phyloP scores from a whole-genome alignment of 164 flowering plant genomes.

The Umbilicus rupestris region DNA sequence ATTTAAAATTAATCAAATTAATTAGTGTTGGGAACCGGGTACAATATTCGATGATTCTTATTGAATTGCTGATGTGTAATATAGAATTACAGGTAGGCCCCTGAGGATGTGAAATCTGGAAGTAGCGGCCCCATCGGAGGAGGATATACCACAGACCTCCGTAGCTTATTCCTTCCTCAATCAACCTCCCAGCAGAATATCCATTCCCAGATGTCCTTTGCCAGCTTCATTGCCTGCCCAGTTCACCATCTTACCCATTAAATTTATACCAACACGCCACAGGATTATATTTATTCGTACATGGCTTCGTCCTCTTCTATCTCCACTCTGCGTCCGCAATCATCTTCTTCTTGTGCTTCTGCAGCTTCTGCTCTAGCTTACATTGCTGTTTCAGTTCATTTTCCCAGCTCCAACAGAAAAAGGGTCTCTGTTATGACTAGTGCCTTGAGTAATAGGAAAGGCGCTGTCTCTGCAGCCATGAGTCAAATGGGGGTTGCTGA shows the following conservation, averaged over 20 bases:
- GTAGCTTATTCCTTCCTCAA: not conserved
- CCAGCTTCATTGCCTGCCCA: not conserved
- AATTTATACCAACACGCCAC: slow-evolving; percentile 1
- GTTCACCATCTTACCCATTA: not conserved
- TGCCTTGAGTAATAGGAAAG: not conserved
- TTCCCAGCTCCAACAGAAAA: not conserved
- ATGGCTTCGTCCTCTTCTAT: not conserved
- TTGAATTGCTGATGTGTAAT: too few relatives aligned
- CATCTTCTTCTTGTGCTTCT: not conserved
- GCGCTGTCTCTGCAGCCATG: not conserved
- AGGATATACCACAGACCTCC: not conserved
- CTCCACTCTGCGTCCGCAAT: not conserved
- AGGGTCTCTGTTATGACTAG: not conserved
- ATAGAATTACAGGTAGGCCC: not conserved
- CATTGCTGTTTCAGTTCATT: not conserved
- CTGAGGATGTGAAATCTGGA: not conserved
- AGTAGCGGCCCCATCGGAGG: not conserved
- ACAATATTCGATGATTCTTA: too few relatives aligned
- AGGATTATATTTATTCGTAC: not conserved
- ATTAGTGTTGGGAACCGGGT: too few relatives aligned
- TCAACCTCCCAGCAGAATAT: not conserved
- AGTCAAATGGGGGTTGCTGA: not conserved
- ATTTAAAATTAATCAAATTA: too few relatives aligned
- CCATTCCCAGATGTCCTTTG: not conserved
- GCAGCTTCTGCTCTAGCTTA: not conserved